Percentiles rank a stretch among this genome's conserved stretches.
These are phyloP conservation scores for Suillus occidentalis DNA, from an alignment of 768 basidiomycete genomes.

Conservation along the genomic window DNA sequence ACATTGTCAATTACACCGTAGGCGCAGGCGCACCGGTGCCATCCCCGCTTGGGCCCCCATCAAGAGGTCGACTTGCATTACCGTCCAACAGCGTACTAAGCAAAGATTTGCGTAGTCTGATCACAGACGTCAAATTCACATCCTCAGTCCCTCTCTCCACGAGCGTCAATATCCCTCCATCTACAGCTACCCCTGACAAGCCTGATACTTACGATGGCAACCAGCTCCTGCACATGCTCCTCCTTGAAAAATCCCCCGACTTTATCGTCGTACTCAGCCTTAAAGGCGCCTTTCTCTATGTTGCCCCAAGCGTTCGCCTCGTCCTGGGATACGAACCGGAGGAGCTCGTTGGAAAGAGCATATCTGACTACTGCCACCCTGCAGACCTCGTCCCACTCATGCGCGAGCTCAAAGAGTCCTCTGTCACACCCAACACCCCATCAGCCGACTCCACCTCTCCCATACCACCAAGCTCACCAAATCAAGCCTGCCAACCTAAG, in stretches of 20 bases:
- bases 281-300: conserved; percentile 91
- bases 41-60: conserved; percentile 17
- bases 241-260: conserved; percentile 68
- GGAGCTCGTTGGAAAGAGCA: conserved; percentile 76
- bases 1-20: conserved; percentile 60
- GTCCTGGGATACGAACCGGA: conserved; percentile 86
- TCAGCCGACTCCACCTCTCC: conserved; percentile 3
- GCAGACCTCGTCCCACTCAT: conserved; percentile 89
- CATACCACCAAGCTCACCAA: conserved; percentile 1
- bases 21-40: conserved; percentile 5
- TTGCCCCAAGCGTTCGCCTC: conserved; percentile 74
- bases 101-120: conserved; percentile 50
- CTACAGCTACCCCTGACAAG: conserved; percentile 20
- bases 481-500: conserved; percentile 37
- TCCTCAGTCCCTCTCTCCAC: conserved; percentile 47
- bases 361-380: conserved; percentile 84
- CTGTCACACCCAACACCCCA: conserved; percentile 18
- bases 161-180: conserved; percentile 33
- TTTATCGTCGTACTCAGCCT: conserved; percentile 90
- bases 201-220: conserved; percentile 36
- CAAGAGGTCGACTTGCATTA: conserved; percentile 14
- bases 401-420: conserved; percentile 85
- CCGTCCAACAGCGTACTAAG: conserved; percentile 38
- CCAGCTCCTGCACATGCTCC: conserved; percentile 53
- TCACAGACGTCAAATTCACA: conserved; percentile 48